Evolutionary conservation across 192 early-diverging fungal species (phyloP), one percentile per base, ranked within the genome.

Genomic region (Coemansia brasiliensis): DNA sequence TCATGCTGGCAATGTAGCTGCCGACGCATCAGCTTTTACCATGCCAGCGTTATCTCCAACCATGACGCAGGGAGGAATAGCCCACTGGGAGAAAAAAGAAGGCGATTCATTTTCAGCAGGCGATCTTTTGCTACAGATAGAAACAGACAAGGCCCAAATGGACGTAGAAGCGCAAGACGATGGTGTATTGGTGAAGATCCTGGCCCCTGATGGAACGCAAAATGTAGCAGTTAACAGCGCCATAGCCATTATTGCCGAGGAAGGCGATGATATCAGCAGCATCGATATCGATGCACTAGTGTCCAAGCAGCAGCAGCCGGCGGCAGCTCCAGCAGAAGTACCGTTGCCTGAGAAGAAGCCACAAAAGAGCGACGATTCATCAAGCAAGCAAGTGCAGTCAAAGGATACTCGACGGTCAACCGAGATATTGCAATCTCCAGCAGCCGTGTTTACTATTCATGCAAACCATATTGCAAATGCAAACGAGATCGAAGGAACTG

Each of bases 71-170:
- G 94, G 94, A 63, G 94, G 92, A 72, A 87, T 98, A 71, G 93
- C 93, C 35, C 69, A 77, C 49, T 98, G 94, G 94, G 83, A 89
- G 64, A 98, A 98, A 79, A 87, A 92, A 69, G 85, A 95, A 52
- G 95, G 96, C 25, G 96, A 98, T 70, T 74, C 86, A 52, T 83
- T 96, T 57, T 61, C 75, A 17, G 87, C 94, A 25, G 96, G 96
- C 39, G 96, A 98, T 72, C 87, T 96, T 35, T 74, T 98, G 38
- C 85, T 94, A 20, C 76, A 95, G 74, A 93, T 99, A 55, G 96
- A 99, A 73, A 99, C 96, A 24, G 96, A 99, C 72, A 99, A 99
- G 89, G 96, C 96, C 11, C 91, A 93, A 74, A 97, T 99, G 94
- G 96, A 99, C 68, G 94, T 99, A 55, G 96, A 99, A 74, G 95